Conservation (phyloP, 2,329 filamentous ascomycete genomes). For the Triangularia setosa region DNA sequence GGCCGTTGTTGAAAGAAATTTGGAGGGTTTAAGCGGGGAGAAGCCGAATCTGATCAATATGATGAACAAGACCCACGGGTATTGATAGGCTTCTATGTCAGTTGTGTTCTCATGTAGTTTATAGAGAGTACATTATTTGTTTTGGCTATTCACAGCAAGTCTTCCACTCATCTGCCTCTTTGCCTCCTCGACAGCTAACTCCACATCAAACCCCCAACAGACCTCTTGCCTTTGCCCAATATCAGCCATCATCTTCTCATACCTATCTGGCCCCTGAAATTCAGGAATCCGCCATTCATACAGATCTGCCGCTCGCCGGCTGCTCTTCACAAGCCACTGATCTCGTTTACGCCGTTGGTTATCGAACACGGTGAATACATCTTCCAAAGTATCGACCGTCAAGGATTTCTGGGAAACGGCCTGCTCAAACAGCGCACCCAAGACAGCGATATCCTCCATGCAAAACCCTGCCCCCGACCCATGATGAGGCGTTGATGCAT, state of each 20-base stretch:
- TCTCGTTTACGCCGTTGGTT: conserved; percentile 44
- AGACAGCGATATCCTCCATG: conserved; percentile 48
- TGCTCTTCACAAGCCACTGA: conserved; percentile 48
- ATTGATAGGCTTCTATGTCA: conserved; percentile 12
- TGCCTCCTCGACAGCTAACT: background rate
- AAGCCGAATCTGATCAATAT: conserved; percentile 29
- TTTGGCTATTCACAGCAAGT: background rate
- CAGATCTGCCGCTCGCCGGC: conserved; percentile 40
- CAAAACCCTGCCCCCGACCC: conserved; percentile 57
- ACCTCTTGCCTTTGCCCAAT: conserved; percentile 13
- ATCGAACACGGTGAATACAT: conserved; percentile 51
- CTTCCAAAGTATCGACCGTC: conserved; percentile 33
- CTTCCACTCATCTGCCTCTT: background rate
- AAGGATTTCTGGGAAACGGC: conserved; percentile 20
- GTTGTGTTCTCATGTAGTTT: background rate
- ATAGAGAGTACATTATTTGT: too few species aligned
- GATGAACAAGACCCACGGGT: conserved; percentile 25
- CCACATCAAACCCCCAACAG: conserved; percentile 15
- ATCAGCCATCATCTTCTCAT: conserved; percentile 31
- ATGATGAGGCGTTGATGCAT: conserved; percentile 58
- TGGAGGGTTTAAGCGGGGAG: conserved; percentile 28
- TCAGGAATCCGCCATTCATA: conserved; percentile 44
- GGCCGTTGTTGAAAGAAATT: conserved; percentile 30
- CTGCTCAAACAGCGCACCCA: conserved; percentile 44
- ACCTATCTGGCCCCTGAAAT: conserved; percentile 32